phyloP scores from a whole-genome alignment of 2,329 filamentous ascomycete species.

The Claviceps sorghi region DNA sequence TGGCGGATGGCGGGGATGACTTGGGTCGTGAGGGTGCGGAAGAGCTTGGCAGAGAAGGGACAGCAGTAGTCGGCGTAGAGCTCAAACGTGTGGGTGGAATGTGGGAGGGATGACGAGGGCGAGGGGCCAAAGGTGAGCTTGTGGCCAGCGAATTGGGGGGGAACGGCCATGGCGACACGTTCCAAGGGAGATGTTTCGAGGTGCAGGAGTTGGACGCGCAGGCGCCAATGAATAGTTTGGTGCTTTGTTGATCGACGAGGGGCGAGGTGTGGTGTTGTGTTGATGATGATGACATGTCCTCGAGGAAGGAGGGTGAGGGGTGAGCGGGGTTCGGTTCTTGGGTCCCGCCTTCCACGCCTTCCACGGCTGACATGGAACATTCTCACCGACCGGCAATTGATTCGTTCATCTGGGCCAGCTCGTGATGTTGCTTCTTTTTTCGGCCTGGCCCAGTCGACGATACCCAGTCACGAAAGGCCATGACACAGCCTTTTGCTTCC shows the following conservation, averaged over 20 bases:
- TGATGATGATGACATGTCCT: background rate
- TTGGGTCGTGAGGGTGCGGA: constrained; percentile 56
- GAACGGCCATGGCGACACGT: constrained; percentile 48
- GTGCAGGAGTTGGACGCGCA: too few species aligned
- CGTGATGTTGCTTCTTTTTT: too few species aligned
- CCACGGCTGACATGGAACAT: too few species aligned
- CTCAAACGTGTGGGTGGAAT: constrained; percentile 44
- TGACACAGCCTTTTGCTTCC: too few species aligned
- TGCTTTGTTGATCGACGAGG: background rate
- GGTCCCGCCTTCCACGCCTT: too few species aligned
- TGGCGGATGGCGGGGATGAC: constrained; percentile 50
- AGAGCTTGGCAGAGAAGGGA: constrained; percentile 54
- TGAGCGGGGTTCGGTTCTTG: too few species aligned
- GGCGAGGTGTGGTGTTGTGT: background rate
- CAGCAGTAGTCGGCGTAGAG: constrained; percentile 82
- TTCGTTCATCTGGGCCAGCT: too few species aligned
- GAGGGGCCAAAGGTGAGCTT: constrained; percentile 39
- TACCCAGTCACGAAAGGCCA: too few species aligned
- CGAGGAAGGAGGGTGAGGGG: too few species aligned
- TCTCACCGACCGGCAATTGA: too few species aligned
- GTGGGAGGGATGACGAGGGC: constrained; percentile 21
- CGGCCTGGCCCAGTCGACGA: too few species aligned
- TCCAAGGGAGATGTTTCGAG: background rate
- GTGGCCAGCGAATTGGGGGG: constrained; percentile 63
- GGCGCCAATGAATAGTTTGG: too few species aligned